Evolutionary conservation across 108 stramenopile genomes (phyloP).

Genomic region (Stephanodiscus triporus): DNA sequence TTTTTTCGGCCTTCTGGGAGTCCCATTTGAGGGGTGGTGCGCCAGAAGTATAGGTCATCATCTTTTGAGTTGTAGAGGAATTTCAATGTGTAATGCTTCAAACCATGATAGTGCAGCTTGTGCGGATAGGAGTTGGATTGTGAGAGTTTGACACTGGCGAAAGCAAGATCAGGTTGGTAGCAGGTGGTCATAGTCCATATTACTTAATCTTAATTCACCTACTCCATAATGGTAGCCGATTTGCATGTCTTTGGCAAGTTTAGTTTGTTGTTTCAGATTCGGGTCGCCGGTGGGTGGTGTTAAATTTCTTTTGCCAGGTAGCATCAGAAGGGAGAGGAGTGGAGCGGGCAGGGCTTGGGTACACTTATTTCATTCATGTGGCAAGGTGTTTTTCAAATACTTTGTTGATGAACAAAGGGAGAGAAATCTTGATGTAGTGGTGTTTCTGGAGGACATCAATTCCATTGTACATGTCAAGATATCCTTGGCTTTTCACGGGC

Average conservation of each 20-base stretch:
- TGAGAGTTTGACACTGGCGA: conserved; percentile 7
- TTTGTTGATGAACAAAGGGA: conserved; percentile 26
- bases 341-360: background rate
- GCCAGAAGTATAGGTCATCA: no score
- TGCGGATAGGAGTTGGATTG: conserved; percentile 2
- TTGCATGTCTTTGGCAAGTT: conserved; percentile 16
- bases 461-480: conserved; percentile 45
- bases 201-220: conserved; percentile 54
- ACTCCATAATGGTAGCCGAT: conserved; percentile 29
- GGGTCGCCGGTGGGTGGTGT: background rate
- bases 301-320: background rate
- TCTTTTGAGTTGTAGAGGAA: no score
- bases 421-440: conserved; percentile 37
- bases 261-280: background rate
- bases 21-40: no score
- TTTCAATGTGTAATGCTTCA: conserved; percentile 1
- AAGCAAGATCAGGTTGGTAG: conserved; percentile 46
- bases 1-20: no score
- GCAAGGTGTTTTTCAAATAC: conserved; percentile 1
- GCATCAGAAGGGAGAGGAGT: background rate
- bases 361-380: conserved; percentile 27
- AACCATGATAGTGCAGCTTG: background rate
- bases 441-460: conserved; percentile 33
- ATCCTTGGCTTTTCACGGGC: conserved; percentile 22
- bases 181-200: conserved; percentile 42